Percentiles rank a stretch among this genome's conserved stretches.
Evolutionary conservation across 1,284 basidiomycete genomes (phyloP).

Genomic region (Sporisorium exsertum): DNA sequence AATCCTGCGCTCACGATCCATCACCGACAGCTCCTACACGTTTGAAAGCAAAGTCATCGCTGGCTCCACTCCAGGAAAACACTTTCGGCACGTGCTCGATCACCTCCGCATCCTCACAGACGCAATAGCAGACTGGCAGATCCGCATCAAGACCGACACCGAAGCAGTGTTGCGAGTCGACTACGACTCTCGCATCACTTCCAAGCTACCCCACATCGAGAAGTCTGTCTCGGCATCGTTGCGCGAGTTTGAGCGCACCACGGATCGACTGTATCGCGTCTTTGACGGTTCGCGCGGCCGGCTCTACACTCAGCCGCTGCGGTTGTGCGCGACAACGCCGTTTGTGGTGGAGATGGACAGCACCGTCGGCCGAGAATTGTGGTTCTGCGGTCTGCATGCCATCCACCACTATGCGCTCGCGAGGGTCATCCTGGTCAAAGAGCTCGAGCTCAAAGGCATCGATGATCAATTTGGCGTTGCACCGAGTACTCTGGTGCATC

Average conservation of each 20-base stretch:
- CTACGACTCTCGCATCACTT: slow-evolving; percentile 55
- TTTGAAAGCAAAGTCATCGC: slow-evolving; percentile 48
- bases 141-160: slow-evolving; percentile 1
- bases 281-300: slow-evolving; percentile 38
- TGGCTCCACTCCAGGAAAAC: slow-evolving; percentile 57
- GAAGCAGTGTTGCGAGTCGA: slow-evolving; percentile 36
- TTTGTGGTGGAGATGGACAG: slow-evolving; percentile 51
- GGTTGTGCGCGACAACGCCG: slow-evolving; percentile 60
- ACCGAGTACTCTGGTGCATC: slow-evolving; percentile 59
- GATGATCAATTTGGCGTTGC: slow-evolving; percentile 63
- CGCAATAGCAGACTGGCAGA: slow-evolving; percentile 42
- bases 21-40: slow-evolving; percentile 39
- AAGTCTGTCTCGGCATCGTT: slow-evolving; percentile 40
- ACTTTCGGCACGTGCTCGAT: slow-evolving; percentile 61
- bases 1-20: slow-evolving; percentile 37
- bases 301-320: slow-evolving; percentile 33
- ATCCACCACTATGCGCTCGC: slow-evolving; percentile 66
- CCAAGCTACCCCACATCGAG: slow-evolving; percentile 43
- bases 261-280: slow-evolving; percentile 29
- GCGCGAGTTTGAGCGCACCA: slow-evolving; percentile 45
- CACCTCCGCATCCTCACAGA: slow-evolving; percentile 57
- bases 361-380: slow-evolving; percentile 55
- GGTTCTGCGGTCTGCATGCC: slow-evolving; percentile 64
- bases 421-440: slow-evolving; percentile 59
- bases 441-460: slow-evolving; percentile 48